Percentiles rank a stretch among this genome's conserved stretches.
Evolutionary conservation across 1,284 basidiomycete species (phyloP).

Genomic region (Moesziomyces globuligerus): DNA sequence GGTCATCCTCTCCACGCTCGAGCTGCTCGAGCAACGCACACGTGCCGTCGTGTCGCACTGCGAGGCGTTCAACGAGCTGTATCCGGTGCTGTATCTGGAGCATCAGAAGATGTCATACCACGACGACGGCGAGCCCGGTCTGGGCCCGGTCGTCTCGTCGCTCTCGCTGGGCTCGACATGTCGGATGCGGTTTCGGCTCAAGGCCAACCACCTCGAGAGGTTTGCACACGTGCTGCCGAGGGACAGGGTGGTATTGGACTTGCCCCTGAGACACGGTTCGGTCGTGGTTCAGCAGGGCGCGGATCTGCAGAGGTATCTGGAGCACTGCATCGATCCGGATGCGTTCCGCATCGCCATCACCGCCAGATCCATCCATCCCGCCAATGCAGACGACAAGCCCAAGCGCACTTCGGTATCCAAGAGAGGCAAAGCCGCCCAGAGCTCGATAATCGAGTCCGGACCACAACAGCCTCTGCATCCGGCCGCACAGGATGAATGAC

Average conservation of each 20-base stretch:
- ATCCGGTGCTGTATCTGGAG: slow-evolving; percentile 48
- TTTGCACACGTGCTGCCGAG: background rate
- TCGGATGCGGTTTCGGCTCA: slow-evolving; percentile 49
- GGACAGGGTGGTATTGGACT: slow-evolving; percentile 19
- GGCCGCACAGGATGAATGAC: too few species aligned
- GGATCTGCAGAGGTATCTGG: slow-evolving; percentile 33
- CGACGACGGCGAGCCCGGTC: slow-evolving; percentile 55
- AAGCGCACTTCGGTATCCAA: too few species aligned
- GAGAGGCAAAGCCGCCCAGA: too few species aligned
- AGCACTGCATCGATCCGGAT: slow-evolving; percentile 31
- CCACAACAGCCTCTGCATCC: too few species aligned
- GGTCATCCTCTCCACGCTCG: slow-evolving; percentile 16
- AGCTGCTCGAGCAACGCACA: slow-evolving; percentile 18
- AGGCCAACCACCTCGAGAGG: slow-evolving; percentile 10
- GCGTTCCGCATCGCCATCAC: slow-evolving; percentile 44
- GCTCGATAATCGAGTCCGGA: too few species aligned
- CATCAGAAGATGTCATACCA: slow-evolving; percentile 52
- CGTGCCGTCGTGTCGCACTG: background rate
- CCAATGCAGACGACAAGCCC: background rate
- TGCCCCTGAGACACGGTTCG: slow-evolving; percentile 31
- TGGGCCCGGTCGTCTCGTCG: slow-evolving; percentile 47
- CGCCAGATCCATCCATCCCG: slow-evolving; percentile 24
- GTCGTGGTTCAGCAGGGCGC: slow-evolving; percentile 39
- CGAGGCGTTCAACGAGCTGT: slow-evolving; percentile 52
- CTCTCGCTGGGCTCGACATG: slow-evolving; percentile 45